phyloP scores from a whole-genome alignment of 768 basidiomycete genomes.

The Suillus lakei region DNA sequence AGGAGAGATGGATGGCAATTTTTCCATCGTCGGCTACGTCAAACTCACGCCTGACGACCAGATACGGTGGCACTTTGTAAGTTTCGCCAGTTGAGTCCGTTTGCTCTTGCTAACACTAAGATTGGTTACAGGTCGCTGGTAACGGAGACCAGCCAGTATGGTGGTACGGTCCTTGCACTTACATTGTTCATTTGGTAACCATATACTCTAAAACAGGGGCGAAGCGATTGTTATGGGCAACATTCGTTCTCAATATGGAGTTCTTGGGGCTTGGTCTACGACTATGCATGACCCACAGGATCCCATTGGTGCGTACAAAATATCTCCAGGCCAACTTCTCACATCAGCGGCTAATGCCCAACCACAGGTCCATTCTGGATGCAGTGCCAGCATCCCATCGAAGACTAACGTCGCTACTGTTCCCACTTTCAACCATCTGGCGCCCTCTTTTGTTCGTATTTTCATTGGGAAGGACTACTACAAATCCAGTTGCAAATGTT shows the following conservation, averaged over 20 bases:
- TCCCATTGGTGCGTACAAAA: slow-evolving; percentile 44
- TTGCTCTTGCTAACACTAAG: slow-evolving; percentile 12
- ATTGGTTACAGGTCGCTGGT: slow-evolving; percentile 48
- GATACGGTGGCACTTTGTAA: slow-evolving; percentile 68
- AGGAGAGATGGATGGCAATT: slow-evolving; percentile 54
- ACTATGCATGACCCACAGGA: slow-evolving; percentile 50
- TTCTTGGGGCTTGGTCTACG: slow-evolving; percentile 60
- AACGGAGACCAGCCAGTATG: slow-evolving; percentile 58
- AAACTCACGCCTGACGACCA: slow-evolving; percentile 61
- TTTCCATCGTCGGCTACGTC: slow-evolving; percentile 57
- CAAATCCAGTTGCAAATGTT: background rate
- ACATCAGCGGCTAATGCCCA: background rate
- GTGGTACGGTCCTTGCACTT: slow-evolving; percentile 44
- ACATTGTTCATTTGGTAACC: background rate
- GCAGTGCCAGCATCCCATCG: slow-evolving; percentile 26
- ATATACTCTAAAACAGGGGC: slow-evolving; percentile 43
- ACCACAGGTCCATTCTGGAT: slow-evolving; percentile 34
- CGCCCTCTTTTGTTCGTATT: background rate
- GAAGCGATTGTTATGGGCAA: slow-evolving; percentile 67
- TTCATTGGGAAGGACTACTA: background rate
- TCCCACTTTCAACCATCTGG: background rate
- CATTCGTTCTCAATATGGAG: slow-evolving; percentile 60
- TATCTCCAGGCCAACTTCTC: background rate
- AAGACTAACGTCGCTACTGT: slow-evolving; percentile 17
- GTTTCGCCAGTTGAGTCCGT: slow-evolving; percentile 24